phyloP scores from a whole-genome alignment of 148 eudicot species.

The Vaccinium myrtillus region DNA sequence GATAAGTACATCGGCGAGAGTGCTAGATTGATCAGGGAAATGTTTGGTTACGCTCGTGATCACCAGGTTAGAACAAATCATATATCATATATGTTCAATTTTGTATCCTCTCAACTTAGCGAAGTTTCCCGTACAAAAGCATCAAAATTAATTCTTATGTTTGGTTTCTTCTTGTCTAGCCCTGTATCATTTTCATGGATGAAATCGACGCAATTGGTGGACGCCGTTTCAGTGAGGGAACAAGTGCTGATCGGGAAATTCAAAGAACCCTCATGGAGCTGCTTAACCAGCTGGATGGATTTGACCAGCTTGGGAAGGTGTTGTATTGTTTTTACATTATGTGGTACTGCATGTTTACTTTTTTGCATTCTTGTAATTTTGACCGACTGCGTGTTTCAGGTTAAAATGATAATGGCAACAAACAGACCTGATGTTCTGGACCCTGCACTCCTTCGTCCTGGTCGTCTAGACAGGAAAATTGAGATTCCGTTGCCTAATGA shows the following conservation, averaged over 20 bases:
- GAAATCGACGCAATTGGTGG: conserved; percentile 98
- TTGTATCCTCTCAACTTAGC: background rate
- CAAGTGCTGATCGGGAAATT: conserved; percentile 99
- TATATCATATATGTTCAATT: background rate
- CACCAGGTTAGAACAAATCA: conserved; percentile 62
- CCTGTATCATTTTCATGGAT: conserved; percentile 98
- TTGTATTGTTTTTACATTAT: background rate
- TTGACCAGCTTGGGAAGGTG: conserved; percentile 96
- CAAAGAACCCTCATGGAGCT: conserved; percentile 98
- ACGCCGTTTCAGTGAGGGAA: conserved; percentile 94
- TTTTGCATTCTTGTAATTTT: conserved; percentile 8
- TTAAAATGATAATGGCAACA: conserved; percentile 98
- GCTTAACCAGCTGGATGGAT: conserved; percentile 92
- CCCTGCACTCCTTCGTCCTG: conserved; percentile 99
- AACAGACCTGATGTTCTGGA: conserved; percentile 97
- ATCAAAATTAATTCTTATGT: background rate
- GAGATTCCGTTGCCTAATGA: conserved; percentile 99
- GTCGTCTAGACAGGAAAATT: conserved; percentile 94
- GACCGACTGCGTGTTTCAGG: conserved; percentile 29
- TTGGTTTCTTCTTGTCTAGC: conserved; percentile 39
- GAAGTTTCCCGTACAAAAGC: background rate
- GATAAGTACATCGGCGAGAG: conserved; percentile 98
- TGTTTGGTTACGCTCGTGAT: conserved; percentile 96
- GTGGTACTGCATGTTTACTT: background rate
- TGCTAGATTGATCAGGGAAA: conserved; percentile 96